phyloP scores from a whole-genome alignment of 2,329 filamentous ascomycete genomes.

The Xylaria hypoxylon region DNA sequence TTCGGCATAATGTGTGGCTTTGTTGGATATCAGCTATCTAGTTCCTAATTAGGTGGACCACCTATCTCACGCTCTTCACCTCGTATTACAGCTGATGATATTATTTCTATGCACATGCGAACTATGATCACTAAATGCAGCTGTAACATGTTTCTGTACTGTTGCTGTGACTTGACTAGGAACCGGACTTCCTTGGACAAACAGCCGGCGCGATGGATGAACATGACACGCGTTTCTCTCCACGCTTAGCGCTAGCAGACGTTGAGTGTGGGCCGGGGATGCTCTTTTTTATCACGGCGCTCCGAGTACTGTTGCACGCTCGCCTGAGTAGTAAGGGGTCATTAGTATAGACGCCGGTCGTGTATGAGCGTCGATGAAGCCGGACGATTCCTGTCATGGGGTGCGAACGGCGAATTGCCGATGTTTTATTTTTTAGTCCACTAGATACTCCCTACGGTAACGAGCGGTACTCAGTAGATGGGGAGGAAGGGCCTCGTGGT shows the following conservation, averaged over 20 bases:
- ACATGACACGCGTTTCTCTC: conserved; percentile 7
- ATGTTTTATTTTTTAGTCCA: neutral
- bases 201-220: conserved; percentile 1
- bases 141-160: neutral
- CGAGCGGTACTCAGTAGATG: neutral
- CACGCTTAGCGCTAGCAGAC: neutral
- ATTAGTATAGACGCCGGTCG: conserved; percentile 10
- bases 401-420: neutral
- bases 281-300: conserved; percentile 10
- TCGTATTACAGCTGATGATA: conserved; percentile 22
- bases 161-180: neutral
- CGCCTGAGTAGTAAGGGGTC: neutral
- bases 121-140: conserved; percentile 2
- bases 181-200: conserved; percentile 2
- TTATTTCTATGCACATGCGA: neutral
- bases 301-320: neutral
- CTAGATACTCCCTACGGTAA: too few relatives aligned
- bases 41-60: neutral
- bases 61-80: neutral
- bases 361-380: neutral
- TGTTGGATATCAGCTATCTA: neutral
- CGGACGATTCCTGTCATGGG: too few relatives aligned
- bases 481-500: neutral
- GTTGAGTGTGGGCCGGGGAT: neutral
- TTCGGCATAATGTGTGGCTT: neutral